Conservation (phyloP, 345 rosid species). For the Nephelium lappaceum region DNA sequence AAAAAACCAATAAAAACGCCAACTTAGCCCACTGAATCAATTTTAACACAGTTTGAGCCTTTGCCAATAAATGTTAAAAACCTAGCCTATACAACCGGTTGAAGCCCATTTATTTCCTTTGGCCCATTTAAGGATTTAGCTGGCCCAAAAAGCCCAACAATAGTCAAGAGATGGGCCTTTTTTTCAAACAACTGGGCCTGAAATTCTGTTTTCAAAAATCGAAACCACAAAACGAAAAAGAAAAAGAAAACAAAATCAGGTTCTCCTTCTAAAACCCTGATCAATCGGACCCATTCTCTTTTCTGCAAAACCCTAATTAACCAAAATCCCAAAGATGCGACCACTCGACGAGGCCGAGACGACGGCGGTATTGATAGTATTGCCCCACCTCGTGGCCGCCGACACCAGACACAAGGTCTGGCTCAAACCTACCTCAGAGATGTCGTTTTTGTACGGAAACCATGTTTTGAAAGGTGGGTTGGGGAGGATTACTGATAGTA, state of each 20-base stretch:
- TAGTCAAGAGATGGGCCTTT: no score
- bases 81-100: no score
- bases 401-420: conserved; percentile 89
- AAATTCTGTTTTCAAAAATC: no score
- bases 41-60: no score
- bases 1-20: no score
- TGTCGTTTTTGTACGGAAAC: conserved; percentile 91
- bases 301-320: conserved; percentile 6
- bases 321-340: conserved; percentile 46
- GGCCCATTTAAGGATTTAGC: no score
- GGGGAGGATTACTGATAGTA: conserved; percentile 85
- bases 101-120: no score
- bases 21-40: no score
- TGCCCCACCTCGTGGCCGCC: conserved; percentile 66
- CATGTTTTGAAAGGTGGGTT: conserved; percentile 90
- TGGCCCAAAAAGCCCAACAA: no score
- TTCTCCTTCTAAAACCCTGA: conserved; percentile 14
- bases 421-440: conserved; percentile 90
- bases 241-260: not conserved
- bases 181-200: no score
- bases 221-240: not conserved
- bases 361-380: conserved; percentile 76
- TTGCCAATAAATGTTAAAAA: no score
- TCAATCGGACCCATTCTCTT: not conserved
- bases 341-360: conserved; percentile 90